Base-by-base conservation (phyloP, 1,284 basidiomycete species). In the Neonothopanus nambi region DNA sequence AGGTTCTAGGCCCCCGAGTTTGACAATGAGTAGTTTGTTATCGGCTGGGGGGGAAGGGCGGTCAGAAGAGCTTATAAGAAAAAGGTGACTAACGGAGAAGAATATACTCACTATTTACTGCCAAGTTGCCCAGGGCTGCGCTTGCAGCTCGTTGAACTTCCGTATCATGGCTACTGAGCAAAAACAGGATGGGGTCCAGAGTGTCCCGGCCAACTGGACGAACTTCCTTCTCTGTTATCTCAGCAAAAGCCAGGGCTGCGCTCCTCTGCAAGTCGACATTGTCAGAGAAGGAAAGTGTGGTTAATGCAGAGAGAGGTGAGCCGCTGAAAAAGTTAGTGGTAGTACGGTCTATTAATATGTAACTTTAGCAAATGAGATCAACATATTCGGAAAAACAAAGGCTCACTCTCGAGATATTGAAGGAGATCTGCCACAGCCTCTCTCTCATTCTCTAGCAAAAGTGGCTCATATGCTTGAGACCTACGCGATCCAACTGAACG, bases 201-300 rank as follows among this genome's bases (percentile, higher is more conserved):
- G 97, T 99, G 71, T 99, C 97, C 59, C 97, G 82, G 13, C 93
- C 94, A 17, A 99, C 97, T 55, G 95, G 93, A 48, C 95, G 84
- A 49, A 99, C 96, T 74, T 99, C 97, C 78, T 99, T 99, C 78
- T 99, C 97, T 17, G 97, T 99, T 62, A 99, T 99, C 73, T 99
- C 97, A 46, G 97, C 97, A 68, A 99, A 99, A 1, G 97, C 97
- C 44, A 99, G 83, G 3, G 97, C 97, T 2, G 97, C 97, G 61
- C 94, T 97, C 47, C 97, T 87, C 77, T 99, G 97, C 35, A 99
- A 80, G 75, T 99, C 97, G 65, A 99, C 97, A 75, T 99, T 99
- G 78, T 99, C 97, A 30, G 93, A 95, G 78, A 98, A 99, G 13
- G 95, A 98, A 59, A 99, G 88, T 56, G 95, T 99, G 12, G 95